These are phyloP conservation scores for Symbiotaphrina buchneri DNA, from an alignment of 495 filamentous ascomycete species.

Conservation along the genomic window DNA sequence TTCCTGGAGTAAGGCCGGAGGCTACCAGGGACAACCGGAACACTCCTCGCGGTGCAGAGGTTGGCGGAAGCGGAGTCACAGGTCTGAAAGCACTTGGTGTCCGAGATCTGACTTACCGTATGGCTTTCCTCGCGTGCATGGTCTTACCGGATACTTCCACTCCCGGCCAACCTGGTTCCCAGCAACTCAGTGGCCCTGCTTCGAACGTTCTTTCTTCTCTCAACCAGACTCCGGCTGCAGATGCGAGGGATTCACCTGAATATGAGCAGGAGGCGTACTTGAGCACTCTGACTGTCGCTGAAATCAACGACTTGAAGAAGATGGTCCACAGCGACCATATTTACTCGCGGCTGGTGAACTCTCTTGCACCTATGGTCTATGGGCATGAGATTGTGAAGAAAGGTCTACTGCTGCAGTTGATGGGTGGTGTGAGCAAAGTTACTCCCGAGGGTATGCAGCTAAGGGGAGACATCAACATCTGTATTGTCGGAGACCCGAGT, in stretches of 20 bases:
- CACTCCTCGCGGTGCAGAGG: constrained; percentile 50
- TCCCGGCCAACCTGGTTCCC: constrained; percentile 38
- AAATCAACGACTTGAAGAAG: constrained; percentile 75
- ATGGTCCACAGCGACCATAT: constrained; percentile 95
- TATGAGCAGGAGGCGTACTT: constrained; percentile 77
- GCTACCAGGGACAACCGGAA: constrained; percentile 65
- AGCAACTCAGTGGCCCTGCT: constrained; percentile 44
- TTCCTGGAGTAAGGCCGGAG: constrained; percentile 68
- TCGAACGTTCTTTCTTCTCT: constrained; percentile 65
- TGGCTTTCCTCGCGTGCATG: constrained; percentile 96
- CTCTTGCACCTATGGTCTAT: constrained; percentile 91
- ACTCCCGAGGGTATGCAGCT: constrained; percentile 83
- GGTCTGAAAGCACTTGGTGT: constrained; percentile 86
- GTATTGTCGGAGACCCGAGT: constrained; percentile 94
- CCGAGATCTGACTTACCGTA: constrained; percentile 85
- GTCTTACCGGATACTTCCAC: constrained; percentile 78
- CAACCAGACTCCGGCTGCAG: constrained; percentile 42
- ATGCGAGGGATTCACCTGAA: constrained; percentile 45
- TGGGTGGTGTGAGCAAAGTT: constrained; percentile 79
- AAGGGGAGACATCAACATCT: constrained; percentile 95
- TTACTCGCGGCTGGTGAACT: constrained; percentile 80
- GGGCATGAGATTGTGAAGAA: constrained; percentile 98
- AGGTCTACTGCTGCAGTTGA: constrained; percentile 75
- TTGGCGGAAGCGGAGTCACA: constrained; percentile 61
- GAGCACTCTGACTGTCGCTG: constrained; percentile 53